phyloP scores from a whole-genome alignment of 2,329 filamentous ascomycete genomes.

The Acephala macrosclerotiorum region DNA sequence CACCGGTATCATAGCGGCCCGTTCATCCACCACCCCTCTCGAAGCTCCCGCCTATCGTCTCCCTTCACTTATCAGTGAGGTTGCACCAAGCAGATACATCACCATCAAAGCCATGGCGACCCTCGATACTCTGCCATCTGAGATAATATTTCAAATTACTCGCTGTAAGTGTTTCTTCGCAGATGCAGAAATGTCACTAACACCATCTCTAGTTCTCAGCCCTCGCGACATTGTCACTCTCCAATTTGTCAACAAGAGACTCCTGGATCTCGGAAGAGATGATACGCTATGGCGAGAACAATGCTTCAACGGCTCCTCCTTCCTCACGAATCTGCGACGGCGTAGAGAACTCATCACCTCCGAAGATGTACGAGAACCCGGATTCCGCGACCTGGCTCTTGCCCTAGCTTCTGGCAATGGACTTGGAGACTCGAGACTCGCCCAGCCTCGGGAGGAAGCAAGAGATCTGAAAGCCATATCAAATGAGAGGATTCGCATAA shows the following conservation, averaged over 20 bases:
- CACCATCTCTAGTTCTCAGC: conserved; percentile 62
- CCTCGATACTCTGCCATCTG: conserved; percentile 40
- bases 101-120: conserved; percentile 21
- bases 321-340: conserved; percentile 67
- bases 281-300: conserved; percentile 77
- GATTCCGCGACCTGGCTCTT: conserved; percentile 45
- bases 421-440: conserved; percentile 38
- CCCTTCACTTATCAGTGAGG: conserved; percentile 19
- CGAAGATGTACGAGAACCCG: conserved; percentile 48
- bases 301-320: conserved; percentile 75
- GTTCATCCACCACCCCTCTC: conserved; percentile 5
- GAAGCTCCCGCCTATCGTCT: neutral
- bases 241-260: conserved; percentile 72
- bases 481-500: conserved; percentile 59
- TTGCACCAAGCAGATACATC: neutral
- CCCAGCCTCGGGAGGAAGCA: conserved; percentile 32
- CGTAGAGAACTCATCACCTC: conserved; percentile 53
- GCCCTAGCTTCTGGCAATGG: conserved; percentile 41
- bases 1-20: conserved; percentile 17
- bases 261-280: conserved; percentile 75
- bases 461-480: conserved; percentile 36
- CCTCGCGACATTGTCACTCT: conserved; percentile 69
- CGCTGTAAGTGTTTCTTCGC: conserved; percentile 24
- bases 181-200: conserved; percentile 7
- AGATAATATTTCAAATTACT: conserved; percentile 42